Percentiles rank a stretch among this genome's conserved stretches.
Evolutionary conservation across 371 early-diverging fungal species (phyloP).

Genomic region (Blastocladiella emersonii): DNA sequence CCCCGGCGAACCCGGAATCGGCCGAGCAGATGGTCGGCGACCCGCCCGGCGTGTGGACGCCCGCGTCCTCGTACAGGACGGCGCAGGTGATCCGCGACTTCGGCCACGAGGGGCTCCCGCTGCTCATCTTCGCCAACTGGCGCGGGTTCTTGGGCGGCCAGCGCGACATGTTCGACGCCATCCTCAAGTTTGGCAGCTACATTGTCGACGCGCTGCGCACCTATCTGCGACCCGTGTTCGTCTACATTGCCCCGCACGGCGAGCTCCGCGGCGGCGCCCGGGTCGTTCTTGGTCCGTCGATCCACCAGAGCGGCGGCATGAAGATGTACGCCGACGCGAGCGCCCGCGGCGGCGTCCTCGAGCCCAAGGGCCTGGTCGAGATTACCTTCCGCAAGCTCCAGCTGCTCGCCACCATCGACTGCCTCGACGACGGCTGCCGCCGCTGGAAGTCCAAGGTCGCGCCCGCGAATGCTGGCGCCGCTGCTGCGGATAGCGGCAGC

Average conservation of each 20-base stretch:
- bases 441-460: slow-evolving; percentile 40
- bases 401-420: slow-evolving; percentile 78
- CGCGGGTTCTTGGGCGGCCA: slow-evolving; percentile 99
- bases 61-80: slow-evolving; percentile 96
- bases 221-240: slow-evolving; percentile 93
- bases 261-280: slow-evolving; percentile 98
- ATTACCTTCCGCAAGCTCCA: slow-evolving; percentile 96
- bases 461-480: too few species aligned
- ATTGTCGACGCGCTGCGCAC: slow-evolving; percentile 91
- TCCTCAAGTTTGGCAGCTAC: slow-evolving; percentile 91
- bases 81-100: slow-evolving; percentile 96
- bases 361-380: slow-evolving; percentile 97
- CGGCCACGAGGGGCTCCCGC: slow-evolving; percentile 92
- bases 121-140: slow-evolving; percentile 99
- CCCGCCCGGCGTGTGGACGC: slow-evolving; percentile 97
- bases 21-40: slow-evolving; percentile 76
- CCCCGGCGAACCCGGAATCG: slow-evolving; percentile 78
- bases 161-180: slow-evolving; percentile 95
- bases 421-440: slow-evolving; percentile 65
- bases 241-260: slow-evolving; percentile 89
- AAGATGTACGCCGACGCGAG: slow-evolving; percentile 93
- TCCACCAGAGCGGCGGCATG: slow-evolving; percentile 86
- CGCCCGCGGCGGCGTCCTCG: slow-evolving; percentile 89
- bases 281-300: slow-evolving; percentile 97
- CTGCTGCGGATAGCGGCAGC: too few species aligned